Conservation (phyloP, 1,284 basidiomycete genomes). For the Ustilago vetiveriae region DNA sequence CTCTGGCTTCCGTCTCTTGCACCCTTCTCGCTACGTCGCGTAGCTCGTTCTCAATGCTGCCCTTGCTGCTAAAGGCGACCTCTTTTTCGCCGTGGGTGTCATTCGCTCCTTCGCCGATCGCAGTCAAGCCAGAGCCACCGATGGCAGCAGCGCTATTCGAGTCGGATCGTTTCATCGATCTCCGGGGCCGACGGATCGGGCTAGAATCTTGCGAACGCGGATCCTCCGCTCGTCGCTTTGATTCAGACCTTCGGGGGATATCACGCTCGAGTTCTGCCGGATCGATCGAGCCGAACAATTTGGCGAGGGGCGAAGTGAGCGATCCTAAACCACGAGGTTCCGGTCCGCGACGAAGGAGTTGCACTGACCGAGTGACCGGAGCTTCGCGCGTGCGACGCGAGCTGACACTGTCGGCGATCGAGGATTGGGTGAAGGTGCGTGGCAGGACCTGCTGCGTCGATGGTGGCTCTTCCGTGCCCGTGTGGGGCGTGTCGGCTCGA, state of each 20-base stretch:
- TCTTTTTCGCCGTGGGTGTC: not conserved
- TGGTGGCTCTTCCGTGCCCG: not conserved
- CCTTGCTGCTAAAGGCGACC: conserved; percentile 1
- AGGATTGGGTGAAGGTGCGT: conserved; percentile 20
- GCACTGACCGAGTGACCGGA: conserved; percentile 8
- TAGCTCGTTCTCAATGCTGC: conserved; percentile 23
- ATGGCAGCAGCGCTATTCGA: not conserved
- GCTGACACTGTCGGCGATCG: conserved; percentile 20
- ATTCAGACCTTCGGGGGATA: not conserved
- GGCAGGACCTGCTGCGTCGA: conserved; percentile 15
- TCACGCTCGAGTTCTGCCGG: conserved; percentile 9
- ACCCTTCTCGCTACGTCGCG: conserved; percentile 24
- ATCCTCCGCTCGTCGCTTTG: conserved; percentile 1
- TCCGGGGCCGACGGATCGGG: conserved; percentile 4
- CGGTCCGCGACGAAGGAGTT: conserved; percentile 18
- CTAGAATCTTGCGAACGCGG: conserved; percentile 5
- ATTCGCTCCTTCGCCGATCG: conserved; percentile 1
- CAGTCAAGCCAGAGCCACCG: conserved; percentile 1
- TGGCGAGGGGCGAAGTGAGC: conserved; percentile 39
- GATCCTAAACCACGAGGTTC: conserved; percentile 41
- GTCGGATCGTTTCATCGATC: not conserved
- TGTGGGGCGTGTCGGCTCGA: not conserved
- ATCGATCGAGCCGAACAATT: conserved; percentile 33
- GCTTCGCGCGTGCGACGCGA: conserved; percentile 18
- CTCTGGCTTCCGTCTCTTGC: conserved; percentile 41